phyloP scores from a whole-genome alignment of 345 rosid genomes.

The Erodium maritimum region DNA sequence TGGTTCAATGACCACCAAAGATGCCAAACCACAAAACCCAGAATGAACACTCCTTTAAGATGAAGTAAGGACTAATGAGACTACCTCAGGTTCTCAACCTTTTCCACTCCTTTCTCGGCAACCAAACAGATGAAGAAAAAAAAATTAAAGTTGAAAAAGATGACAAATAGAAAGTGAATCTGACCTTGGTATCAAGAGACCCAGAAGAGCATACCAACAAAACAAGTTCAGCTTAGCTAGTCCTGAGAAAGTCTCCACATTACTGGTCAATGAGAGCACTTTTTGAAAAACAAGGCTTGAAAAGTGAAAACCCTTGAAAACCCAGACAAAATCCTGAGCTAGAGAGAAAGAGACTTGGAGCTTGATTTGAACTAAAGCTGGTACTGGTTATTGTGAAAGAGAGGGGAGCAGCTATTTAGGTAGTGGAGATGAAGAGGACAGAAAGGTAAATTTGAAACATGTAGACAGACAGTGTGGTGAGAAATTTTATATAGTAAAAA shows the following conservation, averaged over 20 bases:
- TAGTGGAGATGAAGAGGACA: slow-evolving; percentile 13
- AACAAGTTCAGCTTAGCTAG: no score
- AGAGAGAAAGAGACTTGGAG: slow-evolving; percentile 4
- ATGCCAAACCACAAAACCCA: not conserved
- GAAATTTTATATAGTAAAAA: not conserved
- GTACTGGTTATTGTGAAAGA: not conserved
- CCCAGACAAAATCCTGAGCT: not conserved
- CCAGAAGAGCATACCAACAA: not conserved
- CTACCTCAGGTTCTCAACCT: no score
- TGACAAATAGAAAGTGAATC: not conserved
- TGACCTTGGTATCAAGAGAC: not conserved
- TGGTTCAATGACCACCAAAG: no score
- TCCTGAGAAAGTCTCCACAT: not conserved
- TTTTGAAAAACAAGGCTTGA: not conserved
- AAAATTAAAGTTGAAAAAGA: not conserved
- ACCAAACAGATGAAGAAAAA: not conserved
- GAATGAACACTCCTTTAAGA: not conserved
- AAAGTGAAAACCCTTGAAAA: not conserved
- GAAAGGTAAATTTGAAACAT: slow-evolving; percentile 17
- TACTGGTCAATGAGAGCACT: not conserved
- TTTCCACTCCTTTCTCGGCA: not conserved
- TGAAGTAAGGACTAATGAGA: not conserved
- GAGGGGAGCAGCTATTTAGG: not conserved
- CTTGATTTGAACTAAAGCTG: slow-evolving; percentile 29
- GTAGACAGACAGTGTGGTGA: no score